Evolutionary conservation across 805 yeast genomes (phyloP).

Genomic region (Blastobotrys americana): DNA sequence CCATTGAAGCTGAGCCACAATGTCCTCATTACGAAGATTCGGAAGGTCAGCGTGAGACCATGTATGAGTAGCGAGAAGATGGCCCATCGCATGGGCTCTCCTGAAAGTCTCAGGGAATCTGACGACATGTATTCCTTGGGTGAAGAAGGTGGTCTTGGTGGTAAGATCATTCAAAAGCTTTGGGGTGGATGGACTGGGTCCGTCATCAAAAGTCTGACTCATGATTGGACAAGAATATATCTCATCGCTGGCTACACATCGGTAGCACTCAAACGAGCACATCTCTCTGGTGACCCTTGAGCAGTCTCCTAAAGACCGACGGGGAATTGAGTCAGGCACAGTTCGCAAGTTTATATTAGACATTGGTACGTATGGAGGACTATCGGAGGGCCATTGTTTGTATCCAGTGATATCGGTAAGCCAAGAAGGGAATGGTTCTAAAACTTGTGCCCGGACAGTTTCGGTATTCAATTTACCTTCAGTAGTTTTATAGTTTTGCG

Average conservation of each 20-base stretch:
- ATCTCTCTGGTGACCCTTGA: slow-evolving; percentile 39
- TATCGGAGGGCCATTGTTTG: slow-evolving; percentile 72
- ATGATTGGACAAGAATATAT: slow-evolving; percentile 64
- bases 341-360: slow-evolving; percentile 54
- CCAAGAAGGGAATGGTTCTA: slow-evolving; percentile 72
- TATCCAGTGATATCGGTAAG: slow-evolving; percentile 66
- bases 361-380: slow-evolving; percentile 83
- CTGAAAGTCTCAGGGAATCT: slow-evolving; percentile 67
- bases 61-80: slow-evolving; percentile 79
- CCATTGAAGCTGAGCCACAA: slow-evolving; percentile 90
- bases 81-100: slow-evolving; percentile 53
- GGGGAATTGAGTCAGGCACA: slow-evolving; percentile 41
- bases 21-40: slow-evolving; percentile 63
- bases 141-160: slow-evolving; percentile 69
- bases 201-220: slow-evolving; percentile 92
- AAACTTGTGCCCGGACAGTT: slow-evolving; percentile 6
- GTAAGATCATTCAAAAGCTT: slow-evolving; percentile 48
- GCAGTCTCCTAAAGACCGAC: slow-evolving; percentile 45
- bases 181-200: slow-evolving; percentile 72
- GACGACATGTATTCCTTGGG: slow-evolving; percentile 75
- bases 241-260: slow-evolving; percentile 72
- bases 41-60: slow-evolving; percentile 91
- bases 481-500: neutral
- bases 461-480: neutral
- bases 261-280: slow-evolving; percentile 83